Conservation (phyloP, 768 basidiomycete species). For the Russula olivacea region DNA sequence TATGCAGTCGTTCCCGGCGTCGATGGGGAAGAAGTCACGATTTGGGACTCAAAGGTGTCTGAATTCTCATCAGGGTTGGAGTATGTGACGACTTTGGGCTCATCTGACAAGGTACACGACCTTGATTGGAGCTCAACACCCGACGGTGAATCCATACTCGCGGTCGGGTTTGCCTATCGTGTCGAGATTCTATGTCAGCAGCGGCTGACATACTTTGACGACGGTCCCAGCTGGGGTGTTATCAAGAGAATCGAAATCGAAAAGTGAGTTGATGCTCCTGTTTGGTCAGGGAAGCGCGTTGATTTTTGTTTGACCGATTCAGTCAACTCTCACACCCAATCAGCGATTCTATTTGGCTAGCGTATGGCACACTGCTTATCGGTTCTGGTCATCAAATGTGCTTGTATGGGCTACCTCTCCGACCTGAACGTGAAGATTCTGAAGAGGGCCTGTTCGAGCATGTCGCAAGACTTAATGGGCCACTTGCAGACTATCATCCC, state of each 20-base stretch:
- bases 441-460: slow-evolving; percentile 67
- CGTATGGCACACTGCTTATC: slow-evolving; percentile 74
- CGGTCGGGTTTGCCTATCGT: slow-evolving; percentile 75
- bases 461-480: slow-evolving; percentile 78
- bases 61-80: slow-evolving; percentile 91
- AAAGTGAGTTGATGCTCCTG: slow-evolving; percentile 41
- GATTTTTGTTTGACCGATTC: neutral
- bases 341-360: slow-evolving; percentile 87
- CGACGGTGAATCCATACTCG: slow-evolving; percentile 84
- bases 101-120: slow-evolving; percentile 62
- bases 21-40: slow-evolving; percentile 75
- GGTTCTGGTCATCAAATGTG: slow-evolving; percentile 81
- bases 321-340: slow-evolving; percentile 66
- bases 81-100: slow-evolving; percentile 49
- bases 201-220: slow-evolving; percentile 85
- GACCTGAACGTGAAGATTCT: slow-evolving; percentile 24
- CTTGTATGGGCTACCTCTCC: slow-evolving; percentile 55
- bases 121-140: slow-evolving; percentile 93
- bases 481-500: slow-evolving; percentile 87
- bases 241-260: slow-evolving; percentile 66
- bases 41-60: slow-evolving; percentile 95
- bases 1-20: slow-evolving; percentile 51
- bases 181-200: slow-evolving; percentile 89
- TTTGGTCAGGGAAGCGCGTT: neutral
- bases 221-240: slow-evolving; percentile 71